Evolutionary conservation across 768 basidiomycete genomes (phyloP), one percentile per base, ranked within the genome.

Genomic region (Rhodotorula paludigena): DNA sequence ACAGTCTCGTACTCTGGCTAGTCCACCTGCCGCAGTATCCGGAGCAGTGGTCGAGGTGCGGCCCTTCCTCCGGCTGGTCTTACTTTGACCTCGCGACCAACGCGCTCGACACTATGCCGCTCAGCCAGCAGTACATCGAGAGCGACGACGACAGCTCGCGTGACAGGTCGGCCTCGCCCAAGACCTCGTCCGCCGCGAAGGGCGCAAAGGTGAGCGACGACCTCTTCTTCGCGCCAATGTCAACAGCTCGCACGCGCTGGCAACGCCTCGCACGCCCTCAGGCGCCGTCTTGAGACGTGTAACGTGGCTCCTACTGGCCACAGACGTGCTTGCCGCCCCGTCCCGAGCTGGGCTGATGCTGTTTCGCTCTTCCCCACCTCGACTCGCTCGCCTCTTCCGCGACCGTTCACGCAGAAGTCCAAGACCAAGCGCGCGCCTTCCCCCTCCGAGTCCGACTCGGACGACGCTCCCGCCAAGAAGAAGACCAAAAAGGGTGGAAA

Each of bases 401-500:
- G 21, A 32, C n/a, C 7, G 41, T n/a, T 12, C 59, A 28, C 28
- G 30, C 18, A 53, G 52, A 23, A 44, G 39, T 21, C 23, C 5
- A 53, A 60, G 44, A 10, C 8, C 35, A 66, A 66, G 53, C 57
- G 36, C n/a, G 25, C 20, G 20, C 32, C 42, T 2, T 21, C 36
- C 23, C 38, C 30, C 33, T 32, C 38, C 30, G 33, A 25, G 18
- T 10, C 16, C 9, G 32, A 36, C 11, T 58, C 57, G 38, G 56
- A 57, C 9, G 56, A 57, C 30, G 32, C 44, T 41, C 53, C 57
- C 5, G 41, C 30, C 23, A 11, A 41, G 21, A 42, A 51, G 28
- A 47, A 57, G 52, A 15, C 51, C 47, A 65, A 66, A 53, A 68
- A 63, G 39, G 35, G n/a, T 6, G 30, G 38, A 3, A 60, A 61